Evolutionary conservation across 495 filamentous ascomycete species (phyloP).

Genomic region (Penicillium psychrofluorescens): DNA sequence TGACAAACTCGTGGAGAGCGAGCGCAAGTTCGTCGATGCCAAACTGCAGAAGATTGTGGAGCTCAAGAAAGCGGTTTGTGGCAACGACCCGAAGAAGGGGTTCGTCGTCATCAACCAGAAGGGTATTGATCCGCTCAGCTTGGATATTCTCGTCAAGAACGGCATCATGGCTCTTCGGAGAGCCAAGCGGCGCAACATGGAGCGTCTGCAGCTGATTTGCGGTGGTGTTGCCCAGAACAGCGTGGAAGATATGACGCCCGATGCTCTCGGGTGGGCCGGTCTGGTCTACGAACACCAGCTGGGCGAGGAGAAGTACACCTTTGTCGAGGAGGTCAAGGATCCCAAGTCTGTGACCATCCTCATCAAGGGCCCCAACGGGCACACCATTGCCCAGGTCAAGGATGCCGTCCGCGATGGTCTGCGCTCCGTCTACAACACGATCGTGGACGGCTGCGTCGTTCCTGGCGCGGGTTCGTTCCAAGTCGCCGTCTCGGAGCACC

Average conservation of each 20-base stretch:
- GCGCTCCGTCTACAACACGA: slow-evolving; percentile 96
- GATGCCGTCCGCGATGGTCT: slow-evolving; percentile 97
- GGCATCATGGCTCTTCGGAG: slow-evolving; percentile 89
- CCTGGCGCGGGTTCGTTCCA: slow-evolving; percentile 96
- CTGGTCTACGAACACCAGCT: slow-evolving; percentile 95
- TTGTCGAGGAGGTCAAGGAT: slow-evolving; percentile 97
- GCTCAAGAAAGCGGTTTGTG: slow-evolving; percentile 96
- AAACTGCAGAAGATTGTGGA: slow-evolving; percentile 98
- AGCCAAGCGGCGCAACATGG: slow-evolving; percentile 98
- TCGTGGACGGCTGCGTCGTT: slow-evolving; percentile 90
- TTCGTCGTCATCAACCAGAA: slow-evolving; percentile 99
- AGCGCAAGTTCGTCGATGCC: slow-evolving; percentile 90
- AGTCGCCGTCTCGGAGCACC: slow-evolving; percentile 83
- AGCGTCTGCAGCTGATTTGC: slow-evolving; percentile 88
- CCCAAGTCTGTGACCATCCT: slow-evolving; percentile 97
- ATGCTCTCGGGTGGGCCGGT: slow-evolving; percentile 92
- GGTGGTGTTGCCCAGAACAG: slow-evolving; percentile 90
- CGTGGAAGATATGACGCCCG: slow-evolving; percentile 84
- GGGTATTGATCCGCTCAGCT: slow-evolving; percentile 91
- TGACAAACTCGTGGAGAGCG: slow-evolving; percentile 95
- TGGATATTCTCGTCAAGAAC: slow-evolving; percentile 96
- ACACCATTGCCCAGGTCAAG: slow-evolving; percentile 93
- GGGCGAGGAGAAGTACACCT: slow-evolving; percentile 98
- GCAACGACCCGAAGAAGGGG: slow-evolving; percentile 85
- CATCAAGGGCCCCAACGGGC: slow-evolving; percentile 94